Conservation (phyloP, 2,329 filamentous ascomycete genomes). For the Incumbomyces lentus region DNA sequence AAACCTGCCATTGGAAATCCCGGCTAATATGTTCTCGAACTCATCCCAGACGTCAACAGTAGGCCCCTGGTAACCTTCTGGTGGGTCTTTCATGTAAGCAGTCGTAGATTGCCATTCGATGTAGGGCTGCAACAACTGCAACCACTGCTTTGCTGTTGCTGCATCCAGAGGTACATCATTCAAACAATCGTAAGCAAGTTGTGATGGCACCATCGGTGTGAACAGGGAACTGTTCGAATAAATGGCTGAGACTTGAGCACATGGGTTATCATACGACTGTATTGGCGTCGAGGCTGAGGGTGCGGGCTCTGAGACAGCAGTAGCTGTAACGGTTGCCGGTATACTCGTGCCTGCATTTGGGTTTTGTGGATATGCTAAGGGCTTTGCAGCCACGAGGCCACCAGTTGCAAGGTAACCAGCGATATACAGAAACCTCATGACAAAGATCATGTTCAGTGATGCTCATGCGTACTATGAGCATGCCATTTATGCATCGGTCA, state of each 20-base stretch:
- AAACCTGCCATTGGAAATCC: constrained; percentile 34
- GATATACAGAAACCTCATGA: neutral
- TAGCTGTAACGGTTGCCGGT: neutral
- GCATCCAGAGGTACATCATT: constrained; percentile 6
- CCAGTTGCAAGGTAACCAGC: neutral
- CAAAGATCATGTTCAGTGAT: neutral
- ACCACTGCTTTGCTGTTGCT: constrained; percentile 2
- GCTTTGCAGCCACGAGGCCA: neutral
- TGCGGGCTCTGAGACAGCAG: neutral
- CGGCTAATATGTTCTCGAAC: constrained; percentile 36
- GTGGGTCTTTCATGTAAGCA: constrained; percentile 43
- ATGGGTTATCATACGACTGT: neutral
- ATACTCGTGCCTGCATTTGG: neutral
- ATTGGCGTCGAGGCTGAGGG: neutral
- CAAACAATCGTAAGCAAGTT: constrained; percentile 8
- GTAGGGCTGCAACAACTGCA: constrained; percentile 24
- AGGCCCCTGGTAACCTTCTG: constrained; percentile 40
- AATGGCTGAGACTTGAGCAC: neutral
- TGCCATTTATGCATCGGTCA: neutral
- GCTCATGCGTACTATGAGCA: neutral
- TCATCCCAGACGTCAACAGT: constrained; percentile 38
- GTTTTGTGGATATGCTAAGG: neutral
- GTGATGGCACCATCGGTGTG: constrained; percentile 4
- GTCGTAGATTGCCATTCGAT: constrained; percentile 41
- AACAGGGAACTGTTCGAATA: neutral